These are phyloP conservation scores for Salix arbutifolia DNA, from an alignment of 345 rosid species.

Conservation along the genomic window DNA sequence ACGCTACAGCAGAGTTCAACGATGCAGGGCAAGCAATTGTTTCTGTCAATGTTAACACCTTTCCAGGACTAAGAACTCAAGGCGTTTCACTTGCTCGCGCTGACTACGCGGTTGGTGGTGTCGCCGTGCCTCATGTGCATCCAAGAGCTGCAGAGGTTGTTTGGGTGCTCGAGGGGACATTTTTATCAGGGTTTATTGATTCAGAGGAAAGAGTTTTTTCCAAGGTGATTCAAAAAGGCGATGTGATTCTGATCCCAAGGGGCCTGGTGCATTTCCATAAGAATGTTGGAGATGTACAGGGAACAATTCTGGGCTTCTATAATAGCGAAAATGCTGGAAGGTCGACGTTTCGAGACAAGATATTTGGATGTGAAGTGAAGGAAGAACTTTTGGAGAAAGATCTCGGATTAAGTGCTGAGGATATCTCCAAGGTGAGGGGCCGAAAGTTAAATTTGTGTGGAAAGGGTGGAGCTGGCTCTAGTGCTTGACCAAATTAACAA, in stretches of 20 bases:
- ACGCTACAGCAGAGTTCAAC: conserved; percentile 30
- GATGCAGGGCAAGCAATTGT: conserved; percentile 33
- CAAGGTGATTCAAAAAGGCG: conserved; percentile 36
- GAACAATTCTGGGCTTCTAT: conserved; percentile 33
- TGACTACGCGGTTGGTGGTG: conserved; percentile 15
- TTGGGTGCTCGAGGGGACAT: conserved; percentile 12
- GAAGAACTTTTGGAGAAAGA: conserved; percentile 36
- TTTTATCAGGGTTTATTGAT: conserved; percentile 39
- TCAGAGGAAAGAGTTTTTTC: conserved; percentile 33
- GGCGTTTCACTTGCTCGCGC: conserved; percentile 22
- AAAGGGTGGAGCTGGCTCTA: too few species aligned
- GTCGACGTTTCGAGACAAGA: conserved; percentile 32
- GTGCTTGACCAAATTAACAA: background rate
- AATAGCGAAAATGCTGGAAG: conserved; percentile 44
- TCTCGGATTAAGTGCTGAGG: conserved; percentile 35
- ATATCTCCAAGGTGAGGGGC: conserved; percentile 37
- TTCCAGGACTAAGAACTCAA: conserved; percentile 25
- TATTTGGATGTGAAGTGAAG: conserved; percentile 46
- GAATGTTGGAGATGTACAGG: conserved; percentile 35
- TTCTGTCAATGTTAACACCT: conserved; percentile 29
- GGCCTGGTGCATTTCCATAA: conserved; percentile 39
- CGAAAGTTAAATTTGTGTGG: conserved; percentile 9
- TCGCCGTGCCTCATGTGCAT: conserved; percentile 26
- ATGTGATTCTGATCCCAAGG: conserved; percentile 44
- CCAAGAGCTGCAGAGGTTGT: conserved; percentile 26